A percentile compares a stretch with the other conserved stretches of the same genome.
These are phyloP conservation scores for Trichoderma asperellum DNA, from an alignment of 2,329 filamentous ascomycete species.

Conservation along the genomic window DNA sequence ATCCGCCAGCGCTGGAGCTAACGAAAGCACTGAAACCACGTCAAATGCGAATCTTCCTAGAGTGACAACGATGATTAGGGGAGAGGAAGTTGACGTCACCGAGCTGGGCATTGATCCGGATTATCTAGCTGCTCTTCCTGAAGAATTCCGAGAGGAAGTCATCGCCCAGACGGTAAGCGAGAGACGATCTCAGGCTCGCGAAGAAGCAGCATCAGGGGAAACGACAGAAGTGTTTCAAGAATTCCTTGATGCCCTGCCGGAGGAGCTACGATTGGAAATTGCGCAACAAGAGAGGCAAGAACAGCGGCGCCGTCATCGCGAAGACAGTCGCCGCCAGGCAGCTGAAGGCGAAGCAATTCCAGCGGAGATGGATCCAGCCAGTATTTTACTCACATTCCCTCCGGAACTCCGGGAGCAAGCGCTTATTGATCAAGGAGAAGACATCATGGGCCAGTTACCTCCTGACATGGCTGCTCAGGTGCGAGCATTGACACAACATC, in stretches of 20 bases:
- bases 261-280: constrained; percentile 87
- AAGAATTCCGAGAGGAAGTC: constrained; percentile 94
- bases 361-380: constrained; percentile 88
- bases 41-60: constrained; percentile 49
- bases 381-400: constrained; percentile 88
- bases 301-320: constrained; percentile 83
- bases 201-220: constrained; percentile 70
- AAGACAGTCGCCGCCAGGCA: constrained; percentile 73
- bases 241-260: constrained; percentile 89
- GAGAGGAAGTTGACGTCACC: constrained; percentile 89
- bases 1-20: constrained; percentile 39
- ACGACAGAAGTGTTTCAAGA: constrained; percentile 87
- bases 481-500: constrained; percentile 64
- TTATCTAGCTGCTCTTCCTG: constrained; percentile 94
- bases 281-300: constrained; percentile 89
- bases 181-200: constrained; percentile 74
- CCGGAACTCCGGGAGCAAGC: constrained; percentile 83
- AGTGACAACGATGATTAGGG: constrained; percentile 81
- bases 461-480: constrained; percentile 87
- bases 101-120: constrained; percentile 92
- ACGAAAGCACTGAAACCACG: constrained; percentile 37
- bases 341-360: constrained; percentile 53
- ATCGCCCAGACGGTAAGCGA: constrained; percentile 88
- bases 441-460: constrained; percentile 80
- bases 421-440: constrained; percentile 88